phyloP scores from a whole-genome alignment of 768 basidiomycete genomes.

The Infundibulicybe gibba region DNA sequence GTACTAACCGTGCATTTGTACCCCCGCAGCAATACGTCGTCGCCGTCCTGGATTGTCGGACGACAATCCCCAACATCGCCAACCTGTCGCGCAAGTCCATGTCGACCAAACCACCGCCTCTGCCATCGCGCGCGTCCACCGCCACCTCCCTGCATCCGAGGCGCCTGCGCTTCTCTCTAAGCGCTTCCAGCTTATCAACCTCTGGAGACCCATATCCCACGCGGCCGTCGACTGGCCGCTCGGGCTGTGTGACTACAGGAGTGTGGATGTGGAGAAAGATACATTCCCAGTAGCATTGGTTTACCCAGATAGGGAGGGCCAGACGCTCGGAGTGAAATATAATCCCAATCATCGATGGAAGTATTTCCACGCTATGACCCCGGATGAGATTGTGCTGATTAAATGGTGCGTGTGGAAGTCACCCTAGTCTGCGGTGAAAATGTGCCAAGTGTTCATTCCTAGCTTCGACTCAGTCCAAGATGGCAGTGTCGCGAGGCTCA shows the following conservation, averaged over 20 bases:
- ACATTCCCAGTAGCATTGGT: slow-evolving; percentile 26
- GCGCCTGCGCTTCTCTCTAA: slow-evolving; percentile 26
- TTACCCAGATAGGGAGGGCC: slow-evolving; percentile 32
- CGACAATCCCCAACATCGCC: slow-evolving; percentile 21
- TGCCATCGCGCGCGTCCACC: slow-evolving; percentile 30
- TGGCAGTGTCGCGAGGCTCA: slow-evolving; percentile 42
- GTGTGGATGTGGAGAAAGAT: slow-evolving; percentile 27
- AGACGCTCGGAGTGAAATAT: slow-evolving; percentile 29
- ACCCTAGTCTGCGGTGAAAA: no score
- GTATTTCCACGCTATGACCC: slow-evolving; percentile 26
- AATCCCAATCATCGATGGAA: no score
- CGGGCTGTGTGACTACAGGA: slow-evolving; percentile 37
- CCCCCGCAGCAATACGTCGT: slow-evolving; percentile 29
- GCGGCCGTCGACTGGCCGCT: no score
- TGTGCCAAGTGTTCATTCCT: no score
- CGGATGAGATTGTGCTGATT: slow-evolving; percentile 31
- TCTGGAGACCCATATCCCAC: slow-evolving; percentile 41
- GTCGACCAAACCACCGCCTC: slow-evolving; percentile 36
- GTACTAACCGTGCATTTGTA: no score
- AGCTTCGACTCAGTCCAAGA: slow-evolving; percentile 32
- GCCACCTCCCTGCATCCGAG: slow-evolving; percentile 35
- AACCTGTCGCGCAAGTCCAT: slow-evolving; percentile 33
- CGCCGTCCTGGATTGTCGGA: slow-evolving; percentile 25
- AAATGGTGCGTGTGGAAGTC: slow-evolving; percentile 26
- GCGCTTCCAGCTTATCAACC: slow-evolving; percentile 45